phyloP scores from a whole-genome alignment of 140 eudicot species.

The Anethum foeniculum region DNA sequence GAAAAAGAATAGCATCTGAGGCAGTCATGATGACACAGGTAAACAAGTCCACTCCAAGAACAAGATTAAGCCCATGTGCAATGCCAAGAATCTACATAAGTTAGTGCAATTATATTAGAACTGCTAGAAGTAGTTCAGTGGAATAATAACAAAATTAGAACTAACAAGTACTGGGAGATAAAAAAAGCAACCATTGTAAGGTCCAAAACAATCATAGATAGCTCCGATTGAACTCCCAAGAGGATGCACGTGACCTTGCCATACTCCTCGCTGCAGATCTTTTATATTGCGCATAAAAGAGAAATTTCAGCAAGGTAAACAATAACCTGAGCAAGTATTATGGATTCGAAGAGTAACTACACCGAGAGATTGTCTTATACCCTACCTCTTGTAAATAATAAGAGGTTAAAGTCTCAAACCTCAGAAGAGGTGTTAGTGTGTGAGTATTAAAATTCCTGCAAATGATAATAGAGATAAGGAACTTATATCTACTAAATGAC shows the following conservation, averaged over 20 bases:
- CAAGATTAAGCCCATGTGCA: conserved; percentile 71
- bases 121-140: not conserved
- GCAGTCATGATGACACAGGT: conserved; percentile 66
- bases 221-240: conserved; percentile 76
- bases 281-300: conserved; percentile 14
- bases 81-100: conserved; percentile 67
- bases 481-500: not conserved
- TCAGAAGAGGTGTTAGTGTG: not conserved
- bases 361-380: not conserved
- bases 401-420: not conserved
- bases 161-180: not conserved
- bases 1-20: conserved; percentile 66
- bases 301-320: not conserved
- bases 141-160: not conserved
- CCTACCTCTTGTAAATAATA: not conserved
- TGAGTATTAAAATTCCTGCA: not conserved
- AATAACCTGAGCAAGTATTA: conserved; percentile 6
- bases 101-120: conserved; percentile 9
- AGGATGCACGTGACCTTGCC: conserved; percentile 48
- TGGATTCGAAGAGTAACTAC: not conserved
- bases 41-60: conserved; percentile 64
- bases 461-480: not conserved
- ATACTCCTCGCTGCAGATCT: conserved; percentile 85
- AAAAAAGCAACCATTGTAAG: conserved; percentile 59
- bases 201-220: conserved; percentile 68